A percentile compares a stretch with the other conserved stretches of the same genome.
These are phyloP conservation scores for Aspergillus melleus DNA, from an alignment of 2,329 filamentous ascomycete species.

Conservation along the genomic window DNA sequence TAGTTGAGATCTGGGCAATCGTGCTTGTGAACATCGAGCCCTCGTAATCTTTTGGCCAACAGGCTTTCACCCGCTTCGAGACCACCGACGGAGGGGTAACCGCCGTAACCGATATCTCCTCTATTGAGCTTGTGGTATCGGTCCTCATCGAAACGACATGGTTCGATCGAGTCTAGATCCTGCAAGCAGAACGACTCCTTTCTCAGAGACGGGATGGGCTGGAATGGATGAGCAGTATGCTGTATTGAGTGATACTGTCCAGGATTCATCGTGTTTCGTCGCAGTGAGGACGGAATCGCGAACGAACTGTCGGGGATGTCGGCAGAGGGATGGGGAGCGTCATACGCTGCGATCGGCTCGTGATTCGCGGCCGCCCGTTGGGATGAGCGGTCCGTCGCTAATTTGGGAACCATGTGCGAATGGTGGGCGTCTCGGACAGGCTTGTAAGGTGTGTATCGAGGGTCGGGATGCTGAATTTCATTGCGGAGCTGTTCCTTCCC, in stretches of 20 bases:
- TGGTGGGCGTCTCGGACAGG: constrained; percentile 50
- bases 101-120: constrained; percentile 64
- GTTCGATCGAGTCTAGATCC: constrained; percentile 23
- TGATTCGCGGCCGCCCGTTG: constrained; percentile 59
- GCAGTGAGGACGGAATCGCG: not conserved
- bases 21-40: constrained; percentile 54
- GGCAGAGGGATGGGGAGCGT: constrained; percentile 12
- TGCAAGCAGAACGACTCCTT: constrained; percentile 23
- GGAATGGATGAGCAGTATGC: constrained; percentile 18
- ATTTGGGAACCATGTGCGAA: constrained; percentile 48
- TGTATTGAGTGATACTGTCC: not conserved
- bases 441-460: constrained; percentile 82
- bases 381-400: constrained; percentile 61
- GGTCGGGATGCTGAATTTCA: constrained; percentile 86
- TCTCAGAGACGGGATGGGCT: constrained; percentile 18
- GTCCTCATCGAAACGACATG: constrained; percentile 34
- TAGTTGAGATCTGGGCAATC: constrained; percentile 7
- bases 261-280: not conserved
- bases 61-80: constrained; percentile 62
- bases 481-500: constrained; percentile 90
- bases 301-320: not conserved
- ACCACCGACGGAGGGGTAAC: constrained; percentile 48
- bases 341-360: constrained; percentile 15
- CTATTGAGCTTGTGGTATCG: constrained; percentile 68
- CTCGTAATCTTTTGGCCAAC: constrained; percentile 67